phyloP scores from a whole-genome alignment of 2,329 filamentous ascomycete species.

The Lithohypha guttulata region DNA sequence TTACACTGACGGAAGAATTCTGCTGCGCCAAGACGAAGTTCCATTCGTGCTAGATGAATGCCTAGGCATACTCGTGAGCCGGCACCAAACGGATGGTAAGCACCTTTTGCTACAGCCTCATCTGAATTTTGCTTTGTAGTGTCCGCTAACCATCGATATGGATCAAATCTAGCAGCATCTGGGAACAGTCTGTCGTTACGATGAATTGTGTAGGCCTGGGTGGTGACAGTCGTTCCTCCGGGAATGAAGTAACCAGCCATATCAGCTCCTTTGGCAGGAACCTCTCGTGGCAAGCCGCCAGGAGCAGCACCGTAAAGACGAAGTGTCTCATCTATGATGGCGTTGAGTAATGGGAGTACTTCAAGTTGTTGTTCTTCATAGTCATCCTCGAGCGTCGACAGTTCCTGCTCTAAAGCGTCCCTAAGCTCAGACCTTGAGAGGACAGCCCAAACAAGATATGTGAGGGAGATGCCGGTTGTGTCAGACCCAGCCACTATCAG shows the following conservation, averaged over 20 bases:
- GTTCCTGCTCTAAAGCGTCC: conserved; percentile 3
- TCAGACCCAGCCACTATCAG: conserved; percentile 44
- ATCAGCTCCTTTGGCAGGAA: conserved; percentile 27
- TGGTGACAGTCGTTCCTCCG: conserved; percentile 41
- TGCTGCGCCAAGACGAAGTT: conserved; percentile 42
- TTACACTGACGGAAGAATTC: conserved; percentile 39
- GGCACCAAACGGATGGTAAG: conserved; percentile 59
- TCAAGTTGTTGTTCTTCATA: conserved; percentile 30
- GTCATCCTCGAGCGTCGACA: not conserved
- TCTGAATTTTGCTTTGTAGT: conserved; percentile 32
- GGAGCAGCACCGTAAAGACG: conserved; percentile 42
- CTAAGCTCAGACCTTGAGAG: not conserved
- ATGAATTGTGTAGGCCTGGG: conserved; percentile 47
- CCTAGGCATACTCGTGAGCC: conserved; percentile 60
- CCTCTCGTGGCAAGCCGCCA: not conserved
- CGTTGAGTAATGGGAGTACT: conserved; percentile 42
- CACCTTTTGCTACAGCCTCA: conserved; percentile 20
- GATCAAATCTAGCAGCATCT: conserved; percentile 38
- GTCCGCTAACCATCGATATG: conserved; percentile 38
- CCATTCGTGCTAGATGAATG: conserved; percentile 54
- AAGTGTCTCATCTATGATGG: conserved; percentile 49
- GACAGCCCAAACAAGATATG: conserved; percentile 9
- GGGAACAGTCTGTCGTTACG: conserved; percentile 41
- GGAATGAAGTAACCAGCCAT: conserved; percentile 38
- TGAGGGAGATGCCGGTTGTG: conserved; percentile 24